A percentile compares a stretch with the other conserved stretches of the same genome.
phyloP scores from a whole-genome alignment of 2,329 filamentous ascomycete species.

The Diplodia mutila region DNA sequence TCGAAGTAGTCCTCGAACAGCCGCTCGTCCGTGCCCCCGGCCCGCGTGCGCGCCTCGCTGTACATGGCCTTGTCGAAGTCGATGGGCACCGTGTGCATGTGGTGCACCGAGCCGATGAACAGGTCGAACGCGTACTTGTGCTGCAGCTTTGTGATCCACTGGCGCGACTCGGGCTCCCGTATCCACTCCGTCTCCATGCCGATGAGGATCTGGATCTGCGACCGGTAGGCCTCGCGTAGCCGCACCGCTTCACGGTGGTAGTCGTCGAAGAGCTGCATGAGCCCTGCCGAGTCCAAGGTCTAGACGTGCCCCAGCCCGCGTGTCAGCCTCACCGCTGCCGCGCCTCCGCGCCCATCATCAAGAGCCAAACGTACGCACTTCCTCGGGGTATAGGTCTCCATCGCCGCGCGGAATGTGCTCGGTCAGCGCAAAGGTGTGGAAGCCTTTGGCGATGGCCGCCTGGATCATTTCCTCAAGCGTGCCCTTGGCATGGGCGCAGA shows the following conservation, averaged over 20 bases:
- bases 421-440: conserved; percentile 83
- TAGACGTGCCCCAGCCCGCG: not conserved
- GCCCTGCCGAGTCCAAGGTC: conserved; percentile 31
- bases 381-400: conserved; percentile 88
- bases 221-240: conserved; percentile 70
- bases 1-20: conserved; percentile 88
- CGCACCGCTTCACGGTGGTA: conserved; percentile 78
- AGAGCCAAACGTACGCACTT: conserved; percentile 55
- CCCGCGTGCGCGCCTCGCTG: conserved; percentile 58
- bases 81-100: conserved; percentile 83
- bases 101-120: conserved; percentile 92
- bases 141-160: conserved; percentile 63
- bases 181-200: conserved; percentile 96
- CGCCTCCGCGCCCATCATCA: not conserved
- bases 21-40: conserved; percentile 64
- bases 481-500: conserved; percentile 90
- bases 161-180: conserved; percentile 63
- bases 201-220: conserved; percentile 76
- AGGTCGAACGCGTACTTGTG: conserved; percentile 73
- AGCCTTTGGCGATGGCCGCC: conserved; percentile 75
- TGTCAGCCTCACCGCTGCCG: conserved; percentile 6
- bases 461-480: conserved; percentile 81
- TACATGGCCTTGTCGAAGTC: conserved; percentile 79
- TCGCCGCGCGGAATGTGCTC: conserved; percentile 91
- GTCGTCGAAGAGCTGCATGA: conserved; percentile 61